Conservation (phyloP, 2,329 filamentous ascomycete genomes). For the Colletotrichum truncatum region DNA sequence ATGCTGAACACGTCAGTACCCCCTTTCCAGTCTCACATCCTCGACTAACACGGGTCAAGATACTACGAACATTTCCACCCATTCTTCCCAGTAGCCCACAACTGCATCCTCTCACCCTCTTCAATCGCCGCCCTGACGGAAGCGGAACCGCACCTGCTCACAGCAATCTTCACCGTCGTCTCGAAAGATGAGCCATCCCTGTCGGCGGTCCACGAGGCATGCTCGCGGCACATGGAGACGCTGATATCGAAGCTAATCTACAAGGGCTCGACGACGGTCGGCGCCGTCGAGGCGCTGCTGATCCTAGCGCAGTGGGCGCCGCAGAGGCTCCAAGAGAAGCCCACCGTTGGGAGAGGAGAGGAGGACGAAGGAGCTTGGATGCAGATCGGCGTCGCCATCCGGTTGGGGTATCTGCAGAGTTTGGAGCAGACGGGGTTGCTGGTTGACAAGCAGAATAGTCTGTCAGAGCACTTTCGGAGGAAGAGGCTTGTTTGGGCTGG, state of each 20-base stretch:
- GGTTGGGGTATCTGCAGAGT: slow-evolving; percentile 75
- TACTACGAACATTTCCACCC: slow-evolving; percentile 75
- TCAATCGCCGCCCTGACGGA: slow-evolving; percentile 61
- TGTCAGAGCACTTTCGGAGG: slow-evolving; percentile 64
- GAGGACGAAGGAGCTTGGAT: slow-evolving; percentile 82
- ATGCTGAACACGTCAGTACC: slow-evolving; percentile 23
- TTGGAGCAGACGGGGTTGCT: slow-evolving; percentile 75
- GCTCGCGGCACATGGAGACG: slow-evolving; percentile 75
- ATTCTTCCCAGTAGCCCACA: slow-evolving; percentile 74
- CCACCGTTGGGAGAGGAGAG: slow-evolving; percentile 74
- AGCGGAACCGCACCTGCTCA: slow-evolving; percentile 71
- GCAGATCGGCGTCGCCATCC: slow-evolving; percentile 76
- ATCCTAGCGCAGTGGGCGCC: slow-evolving; percentile 79
- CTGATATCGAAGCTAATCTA: slow-evolving; percentile 74
- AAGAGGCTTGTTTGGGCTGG: slow-evolving; percentile 75
- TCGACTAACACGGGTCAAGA: slow-evolving; percentile 43
- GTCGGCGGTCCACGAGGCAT: slow-evolving; percentile 70
- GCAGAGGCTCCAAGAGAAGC: slow-evolving; percentile 68
- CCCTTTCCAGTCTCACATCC: slow-evolving; percentile 37
- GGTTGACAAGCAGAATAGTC: slow-evolving; percentile 62
- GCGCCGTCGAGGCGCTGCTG: slow-evolving; percentile 75
- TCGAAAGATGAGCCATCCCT: slow-evolving; percentile 76
- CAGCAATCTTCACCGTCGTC: slow-evolving; percentile 75
- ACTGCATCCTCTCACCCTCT: slow-evolving; percentile 66
- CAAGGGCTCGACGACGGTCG: slow-evolving; percentile 72